Conservation (phyloP, 1,284 basidiomycete genomes). For the Fomitopsis schrenkii region DNA sequence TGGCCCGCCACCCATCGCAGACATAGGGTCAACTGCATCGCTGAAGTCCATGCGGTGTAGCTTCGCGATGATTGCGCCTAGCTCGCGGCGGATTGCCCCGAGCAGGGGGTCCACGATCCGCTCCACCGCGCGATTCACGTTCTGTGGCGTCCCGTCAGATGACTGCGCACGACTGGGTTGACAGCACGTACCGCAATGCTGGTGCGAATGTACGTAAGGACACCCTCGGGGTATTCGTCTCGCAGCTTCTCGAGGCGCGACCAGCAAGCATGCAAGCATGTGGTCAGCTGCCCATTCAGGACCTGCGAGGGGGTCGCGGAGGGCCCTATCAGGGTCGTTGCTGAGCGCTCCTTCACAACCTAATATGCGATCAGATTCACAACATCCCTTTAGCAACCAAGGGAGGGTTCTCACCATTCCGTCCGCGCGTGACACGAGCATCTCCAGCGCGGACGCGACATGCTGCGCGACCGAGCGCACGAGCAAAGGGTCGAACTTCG, state of each 20-base stretch:
- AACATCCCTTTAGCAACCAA: neutral
- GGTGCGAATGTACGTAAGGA: constrained; percentile 57
- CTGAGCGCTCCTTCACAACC: constrained; percentile 75
- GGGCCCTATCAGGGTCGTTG: constrained; percentile 72
- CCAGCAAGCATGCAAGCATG: constrained; percentile 77
- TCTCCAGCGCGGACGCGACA: constrained; percentile 62
- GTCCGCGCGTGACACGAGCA: constrained; percentile 60
- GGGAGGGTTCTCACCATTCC: constrained; percentile 43
- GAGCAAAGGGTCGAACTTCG: constrained; percentile 88
- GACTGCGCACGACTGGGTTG: neutral
- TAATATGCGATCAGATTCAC: constrained; percentile 26
- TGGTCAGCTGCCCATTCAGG: constrained; percentile 73
- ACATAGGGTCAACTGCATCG: constrained; percentile 58
- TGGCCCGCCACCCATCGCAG: constrained; percentile 63
- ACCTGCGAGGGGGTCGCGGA: constrained; percentile 74
- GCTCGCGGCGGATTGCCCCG: constrained; percentile 72
- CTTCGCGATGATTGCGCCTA: constrained; percentile 71
- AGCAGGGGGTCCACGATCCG: constrained; percentile 69
- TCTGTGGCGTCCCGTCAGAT: constrained; percentile 35
- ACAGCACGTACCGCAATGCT: constrained; percentile 51
- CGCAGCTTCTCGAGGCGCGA: constrained; percentile 64
- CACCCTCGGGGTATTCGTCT: constrained; percentile 65
- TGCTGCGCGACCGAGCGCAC: constrained; percentile 76
- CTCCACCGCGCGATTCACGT: constrained; percentile 54
- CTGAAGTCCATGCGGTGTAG: constrained; percentile 83